Base-by-base conservation (phyloP, 2,329 filamentous ascomycete species). In the Colletotrichum godetiae region DNA sequence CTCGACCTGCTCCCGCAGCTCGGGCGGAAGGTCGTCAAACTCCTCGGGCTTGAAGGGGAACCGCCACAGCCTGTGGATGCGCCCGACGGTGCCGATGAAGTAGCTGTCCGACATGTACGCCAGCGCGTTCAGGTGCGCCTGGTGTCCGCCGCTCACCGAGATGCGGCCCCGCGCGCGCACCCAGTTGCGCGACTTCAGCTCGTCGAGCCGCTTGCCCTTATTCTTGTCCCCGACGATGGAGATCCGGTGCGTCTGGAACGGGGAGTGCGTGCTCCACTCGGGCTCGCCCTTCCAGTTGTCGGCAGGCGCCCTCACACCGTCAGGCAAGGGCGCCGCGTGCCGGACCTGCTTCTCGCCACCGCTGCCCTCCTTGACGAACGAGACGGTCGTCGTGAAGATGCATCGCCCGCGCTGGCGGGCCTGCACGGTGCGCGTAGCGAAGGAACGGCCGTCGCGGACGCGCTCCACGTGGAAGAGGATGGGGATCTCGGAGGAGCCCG, bases 351-450 rank as follows among this genome's bases (percentile, higher is more conserved):
- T 78, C 62, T 76, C 75, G 15, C 86, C 88, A 64, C 88, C 89
- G 75, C 87, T 89, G 74, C 87, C 88, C 78, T 92, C 91, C 22
- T 90, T 88, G 79, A 93, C 92, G 81, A 99, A 98, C 75, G 93
- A 97, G 84, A 97, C 91, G 6, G 96, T 99, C 1, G 95, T 97
- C 22, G 96, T 98, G 85, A 98, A 98, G 84, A 99, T 98, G 79
- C 93, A 94, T 73, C 91, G 91, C 11, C 95, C 97, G 53, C 92
- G 88, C 85, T 99, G 97, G 33, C 95, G 89, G 37, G 97, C 97
- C 84, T 98, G 96, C n/a, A 99, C 97, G 0, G 96, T 98, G 67
- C 97, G 89, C 49, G 97, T 98, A 67, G 94, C 92, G 82, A 95
- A 99, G 64, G 93, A 95, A 73, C 93, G 92, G 10, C 97, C 97